Base-by-base conservation (phyloP, 2,329 filamentous ascomycete species). In the Aspergillus bombycis region DNA sequence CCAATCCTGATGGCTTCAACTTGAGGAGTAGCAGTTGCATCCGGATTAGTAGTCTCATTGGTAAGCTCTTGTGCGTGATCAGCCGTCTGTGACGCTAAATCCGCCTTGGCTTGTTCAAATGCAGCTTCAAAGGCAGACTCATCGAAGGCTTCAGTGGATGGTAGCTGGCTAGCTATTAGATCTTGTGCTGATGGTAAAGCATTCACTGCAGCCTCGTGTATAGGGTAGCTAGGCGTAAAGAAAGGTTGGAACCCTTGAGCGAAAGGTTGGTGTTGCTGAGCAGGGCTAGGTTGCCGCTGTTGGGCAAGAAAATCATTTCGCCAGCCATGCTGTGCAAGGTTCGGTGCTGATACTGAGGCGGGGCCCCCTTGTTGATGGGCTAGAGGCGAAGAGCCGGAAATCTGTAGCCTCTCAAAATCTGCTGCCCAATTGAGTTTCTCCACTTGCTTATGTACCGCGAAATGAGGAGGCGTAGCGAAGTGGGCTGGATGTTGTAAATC, bases 231-330 rank as follows among this genome's bases (percentile, higher is more conserved):
- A 38, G 69, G 69, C 5, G 70, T 62, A 61, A 76, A 76, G 7
- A 72, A 68, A 9, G 74, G 66, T 55, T 76, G 77, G 62, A 77
- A 74, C 26, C 66, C 68, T 57, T 57, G 64, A 57, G 38, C 46
- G 48, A 70, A 70, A 4, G 64, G 59, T 41, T 71, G 68, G 38
- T 67, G 65, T 45, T 62, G 54, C 59, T 74, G 71, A 14, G 61
- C 56, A 14, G 71, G 71, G 16, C 66, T 61, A n/a, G 34, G 69
- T 53, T 75, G 68, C 48, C 69, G 62, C 61, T 72, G 70, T 62
- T 82, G 81, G 28, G 75, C 74, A 69, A 85, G 73, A 70, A 90
- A 89, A 68, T 89, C 87, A 70, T 86, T 81, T 58, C 89, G 87
- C 88, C 88, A 89, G 78, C 80, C 79, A 67, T 75, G 70, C 38